Evolutionary conservation across 495 filamentous ascomycete species (phyloP), one percentile per base, ranked within the genome.

Genomic region (Aspergillus affinis): DNA sequence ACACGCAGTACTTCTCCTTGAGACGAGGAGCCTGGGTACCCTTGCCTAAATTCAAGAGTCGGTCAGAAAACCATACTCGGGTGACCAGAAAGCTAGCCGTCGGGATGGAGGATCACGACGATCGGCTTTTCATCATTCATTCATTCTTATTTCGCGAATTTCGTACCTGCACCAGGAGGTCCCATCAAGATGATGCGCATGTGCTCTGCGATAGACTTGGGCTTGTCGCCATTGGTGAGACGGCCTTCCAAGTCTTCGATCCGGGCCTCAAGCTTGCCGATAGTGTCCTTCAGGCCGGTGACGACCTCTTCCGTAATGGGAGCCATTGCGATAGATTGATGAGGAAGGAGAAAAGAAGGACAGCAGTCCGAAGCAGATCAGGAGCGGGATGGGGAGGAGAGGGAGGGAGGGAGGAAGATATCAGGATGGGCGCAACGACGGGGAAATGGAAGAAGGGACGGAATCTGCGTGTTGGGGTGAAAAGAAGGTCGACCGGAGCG

Each of bases 171-270:
- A 72, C 94, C 94, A 51, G 94, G 94, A 71, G 94, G 95, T 15
- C 94, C 94, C 84, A 99, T 98, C 65, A 99, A 79, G 67, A 99
- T 91, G 87, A 98, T 95, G 77, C 94, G 86, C 75, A 98, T 84
- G 65, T 85, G 83, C 63, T 88, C 78, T 17, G 72, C 64, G 32
- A 78, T 36, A 18, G 73, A 73, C 65, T 81, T 79, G 61, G 82
- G 72, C 71, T 82, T 77, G 50, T 73, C 70, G 48, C 75, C 80
- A 72, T 84, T 77, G 51, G 80, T 74, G 29, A 90, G 70, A 65
- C 79, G 82, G 63, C 75, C 69, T 75, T 97, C 93, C 57, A 97
- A 79, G 54, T 90, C 82, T 71, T 86, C 82, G 65, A 98, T 86
- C 59, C 92, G 87, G 68, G 83, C 76, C 78, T 99, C 92, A 59